Percentiles rank a stretch among this genome's conserved stretches.
These are phyloP conservation scores for Mycena pura DNA, from an alignment of 768 basidiomycete genomes.

Conservation along the genomic window DNA sequence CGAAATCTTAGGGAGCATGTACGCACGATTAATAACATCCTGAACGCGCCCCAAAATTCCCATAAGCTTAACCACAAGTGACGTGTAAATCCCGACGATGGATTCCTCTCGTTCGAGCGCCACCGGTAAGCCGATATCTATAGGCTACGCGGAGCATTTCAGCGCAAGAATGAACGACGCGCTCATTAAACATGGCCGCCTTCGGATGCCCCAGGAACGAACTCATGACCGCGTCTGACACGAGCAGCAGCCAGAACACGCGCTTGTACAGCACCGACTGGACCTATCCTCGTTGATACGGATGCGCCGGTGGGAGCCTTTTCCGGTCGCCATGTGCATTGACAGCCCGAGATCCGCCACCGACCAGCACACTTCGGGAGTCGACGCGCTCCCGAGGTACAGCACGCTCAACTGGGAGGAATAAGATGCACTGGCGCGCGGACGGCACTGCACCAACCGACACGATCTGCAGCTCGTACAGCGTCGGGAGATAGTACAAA, in stretches of 20 bases:
- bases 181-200: constrained; percentile 59
- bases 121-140: constrained; percentile 56
- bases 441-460: too few species aligned
- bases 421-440: too few species aligned
- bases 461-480: constrained; percentile 50
- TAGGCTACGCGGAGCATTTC: too few species aligned
- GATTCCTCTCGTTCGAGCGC: constrained; percentile 65
- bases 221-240: constrained; percentile 33
- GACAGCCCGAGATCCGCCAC: constrained; percentile 36
- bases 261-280: constrained; percentile 63
- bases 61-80: constrained; percentile 50
- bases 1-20: neutral
- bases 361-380: constrained; percentile 40
- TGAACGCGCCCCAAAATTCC: constrained; percentile 50
- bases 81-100: constrained; percentile 47
- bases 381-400: constrained; percentile 41
- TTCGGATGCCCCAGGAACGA: constrained; percentile 53
- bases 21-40: constrained; percentile 47
- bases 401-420: constrained; percentile 40
- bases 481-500: constrained; percentile 31
- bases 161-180: too few species aligned
- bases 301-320: constrained; percentile 52
- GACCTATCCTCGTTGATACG: constrained; percentile 29
- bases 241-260: constrained; percentile 41
- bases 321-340: constrained; percentile 52